Evolutionary conservation across 768 basidiomycete species (phyloP).

Genomic region (Rhodotorula sphaerocarpa): DNA sequence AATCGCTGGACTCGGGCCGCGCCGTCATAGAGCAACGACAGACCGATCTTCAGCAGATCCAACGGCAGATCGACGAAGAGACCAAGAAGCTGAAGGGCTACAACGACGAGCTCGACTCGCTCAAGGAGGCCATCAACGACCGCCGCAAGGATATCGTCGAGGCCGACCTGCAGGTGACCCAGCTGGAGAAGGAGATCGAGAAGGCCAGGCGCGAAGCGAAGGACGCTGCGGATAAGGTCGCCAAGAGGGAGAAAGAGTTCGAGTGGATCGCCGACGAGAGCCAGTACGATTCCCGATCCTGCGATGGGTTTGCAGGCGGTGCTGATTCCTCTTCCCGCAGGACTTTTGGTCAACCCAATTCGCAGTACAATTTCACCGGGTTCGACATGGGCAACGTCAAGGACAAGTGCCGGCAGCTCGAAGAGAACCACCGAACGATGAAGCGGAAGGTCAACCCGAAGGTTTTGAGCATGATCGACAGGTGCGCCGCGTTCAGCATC

Average conservation of each 20-base stretch:
- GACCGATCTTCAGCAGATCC: slow-evolving; percentile 54
- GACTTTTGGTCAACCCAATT: slow-evolving; percentile 70
- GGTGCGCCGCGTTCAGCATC: too few species aligned
- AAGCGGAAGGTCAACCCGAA: slow-evolving; percentile 95
- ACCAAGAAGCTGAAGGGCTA: slow-evolving; percentile 78
- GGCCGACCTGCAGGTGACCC: slow-evolving; percentile 57
- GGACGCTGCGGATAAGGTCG: slow-evolving; percentile 50
- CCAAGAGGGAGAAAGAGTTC: slow-evolving; percentile 67
- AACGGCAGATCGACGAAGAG: slow-evolving; percentile 69
- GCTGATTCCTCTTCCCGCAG: slow-evolving; percentile 46
- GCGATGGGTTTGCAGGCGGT: neutral
- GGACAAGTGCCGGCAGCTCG: slow-evolving; percentile 64
- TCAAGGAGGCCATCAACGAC: slow-evolving; percentile 70
- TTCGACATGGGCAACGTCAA: slow-evolving; percentile 57
- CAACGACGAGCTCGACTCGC: slow-evolving; percentile 74
- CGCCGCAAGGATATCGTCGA: slow-evolving; percentile 66
- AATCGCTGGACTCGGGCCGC: slow-evolving; percentile 58
- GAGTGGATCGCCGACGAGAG: slow-evolving; percentile 85
- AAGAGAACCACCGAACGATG: slow-evolving; percentile 69
- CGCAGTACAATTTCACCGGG: slow-evolving; percentile 69
- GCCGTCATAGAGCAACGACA: slow-evolving; percentile 44
- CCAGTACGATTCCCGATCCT: slow-evolving; percentile 53
- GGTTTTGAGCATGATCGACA: slow-evolving; percentile 91
- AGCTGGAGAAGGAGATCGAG: slow-evolving; percentile 63
- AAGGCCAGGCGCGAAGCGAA: slow-evolving; percentile 59